Evolutionary conservation across 345 rosid species (phyloP), one percentile per base, ranked within the genome.

Genomic region (Gossypium bickii): DNA sequence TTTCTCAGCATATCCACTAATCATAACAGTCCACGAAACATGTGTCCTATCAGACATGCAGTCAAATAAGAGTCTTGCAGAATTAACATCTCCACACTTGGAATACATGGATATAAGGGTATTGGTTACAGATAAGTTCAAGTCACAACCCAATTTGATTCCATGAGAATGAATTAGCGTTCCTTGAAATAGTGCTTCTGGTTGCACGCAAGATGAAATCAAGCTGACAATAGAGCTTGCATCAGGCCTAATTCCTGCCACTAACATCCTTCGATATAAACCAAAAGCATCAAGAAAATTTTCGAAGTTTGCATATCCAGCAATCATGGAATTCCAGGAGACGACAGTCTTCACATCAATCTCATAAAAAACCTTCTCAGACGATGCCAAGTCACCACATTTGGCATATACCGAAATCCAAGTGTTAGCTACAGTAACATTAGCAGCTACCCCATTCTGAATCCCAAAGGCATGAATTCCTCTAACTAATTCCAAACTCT

Each of bases 21-120:
- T 89, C 85, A 93, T 87, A 10, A 89, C 94, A 78, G 89, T 90
- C 98, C 98, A 93, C 8, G 98, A 85, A 81, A 91, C 92, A 78
- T 82, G 67, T 76, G 89, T 82, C 80, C 82, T 82, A 48, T 57
- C 34, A 44, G 71, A 20, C 88, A 87, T 81, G 60, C 62, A 25
- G 78, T 91, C 89, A 71, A 91, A 89, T 53, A 91, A 77, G 63
- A 73, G 63, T 78, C 91, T 86, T 0, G 91, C 93, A 12, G 84
- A 83, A 62, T 77, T 22, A 73, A 74, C 47, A 70, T 82, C 85
- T 38, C 80, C 87, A 13, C 89, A 85, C 74, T 82, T 88, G 52
- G 87, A 90, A 81, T 87, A 90, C 92, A 87, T 86, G 29, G 88
- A 90, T 75, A 88, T 81, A 20, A 89, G 86, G 29, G 93, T 88